Percentiles rank a stretch among this genome's conserved stretches.
Evolutionary conservation across 148 eudicot species (phyloP).

Genomic region (Silene latifolia): DNA sequence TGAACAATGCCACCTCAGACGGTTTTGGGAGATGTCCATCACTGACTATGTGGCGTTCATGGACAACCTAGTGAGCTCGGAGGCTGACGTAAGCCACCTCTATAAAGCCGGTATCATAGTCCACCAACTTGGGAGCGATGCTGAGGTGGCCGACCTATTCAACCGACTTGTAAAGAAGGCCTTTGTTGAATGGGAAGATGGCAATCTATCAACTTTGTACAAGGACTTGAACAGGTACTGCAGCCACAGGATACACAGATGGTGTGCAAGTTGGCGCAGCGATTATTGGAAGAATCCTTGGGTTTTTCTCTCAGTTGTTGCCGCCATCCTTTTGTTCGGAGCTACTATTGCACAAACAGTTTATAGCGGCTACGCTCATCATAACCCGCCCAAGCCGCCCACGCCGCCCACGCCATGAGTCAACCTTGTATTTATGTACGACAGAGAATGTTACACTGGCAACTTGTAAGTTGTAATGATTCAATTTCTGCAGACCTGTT

Average conservation of each 20-base stretch:
- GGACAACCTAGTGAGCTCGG: neutral
- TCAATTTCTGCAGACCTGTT: neutral
- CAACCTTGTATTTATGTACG: neutral
- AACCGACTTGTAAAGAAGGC: slow-evolving; percentile 6
- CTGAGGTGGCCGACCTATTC: neutral
- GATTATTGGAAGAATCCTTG: neutral
- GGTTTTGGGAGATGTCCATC: neutral
- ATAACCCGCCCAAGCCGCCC: neutral
- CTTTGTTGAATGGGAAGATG: neutral
- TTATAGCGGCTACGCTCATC: neutral
- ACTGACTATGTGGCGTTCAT: slow-evolving; percentile 6
- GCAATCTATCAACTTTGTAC: neutral
- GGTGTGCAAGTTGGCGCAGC: neutral
- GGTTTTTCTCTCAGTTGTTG: neutral
- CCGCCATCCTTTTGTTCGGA: neutral
- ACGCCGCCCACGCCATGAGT: no score
- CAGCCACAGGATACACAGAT: neutral
- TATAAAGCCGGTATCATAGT: neutral
- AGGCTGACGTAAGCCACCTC: neutral
- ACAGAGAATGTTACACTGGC: no score
- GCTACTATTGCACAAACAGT: neutral
- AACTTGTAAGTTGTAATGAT: no score
- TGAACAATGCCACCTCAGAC: slow-evolving; percentile 9
- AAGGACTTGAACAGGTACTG: neutral
- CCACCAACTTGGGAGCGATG: slow-evolving; percentile 4